Conservation (phyloP, 495 filamentous ascomycete genomes). For the Penicillium macrosclerotiorum region DNA sequence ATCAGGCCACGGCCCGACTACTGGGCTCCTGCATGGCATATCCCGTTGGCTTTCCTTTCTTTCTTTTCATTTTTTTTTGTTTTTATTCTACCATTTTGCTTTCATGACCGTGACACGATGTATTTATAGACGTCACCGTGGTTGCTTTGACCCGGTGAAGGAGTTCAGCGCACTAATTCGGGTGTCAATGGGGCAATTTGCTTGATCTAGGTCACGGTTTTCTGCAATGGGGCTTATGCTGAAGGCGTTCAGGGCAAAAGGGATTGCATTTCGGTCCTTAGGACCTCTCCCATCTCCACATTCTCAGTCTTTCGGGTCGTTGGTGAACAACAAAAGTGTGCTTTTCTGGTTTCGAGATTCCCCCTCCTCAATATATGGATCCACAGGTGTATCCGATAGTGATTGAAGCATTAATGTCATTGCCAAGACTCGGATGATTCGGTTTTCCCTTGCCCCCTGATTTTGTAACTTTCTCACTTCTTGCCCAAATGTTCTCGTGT, state of each 20-base stretch:
- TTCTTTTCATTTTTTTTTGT: not conserved
- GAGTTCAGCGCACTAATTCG: too few species aligned
- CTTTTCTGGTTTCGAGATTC: slow-evolving; percentile 18
- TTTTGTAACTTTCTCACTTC: not conserved
- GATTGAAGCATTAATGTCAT: slow-evolving; percentile 27
- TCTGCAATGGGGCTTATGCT: too few species aligned
- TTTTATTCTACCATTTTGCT: too few species aligned
- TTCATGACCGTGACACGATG: slow-evolving; percentile 23
- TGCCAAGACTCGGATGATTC: slow-evolving; percentile 27
- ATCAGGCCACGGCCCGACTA: too few species aligned
- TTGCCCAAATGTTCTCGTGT: too few species aligned
- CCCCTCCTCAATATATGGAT: slow-evolving; percentile 2
- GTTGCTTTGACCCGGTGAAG: too few species aligned
- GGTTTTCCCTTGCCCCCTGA: not conserved
- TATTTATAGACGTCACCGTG: too few species aligned
- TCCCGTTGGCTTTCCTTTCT: not conserved
- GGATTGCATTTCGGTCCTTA: slow-evolving; percentile 1
- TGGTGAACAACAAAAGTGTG: slow-evolving; percentile 30
- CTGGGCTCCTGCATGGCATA: not conserved
- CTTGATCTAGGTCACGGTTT: too few species aligned
- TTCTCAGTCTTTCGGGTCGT: slow-evolving; percentile 16
- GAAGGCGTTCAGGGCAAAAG: not conserved
- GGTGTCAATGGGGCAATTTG: too few species aligned
- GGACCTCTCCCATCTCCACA: slow-evolving; percentile 20
- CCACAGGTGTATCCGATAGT: slow-evolving; percentile 12